Percentiles rank a stretch among this genome's conserved stretches.
These are phyloP conservation scores for Neobulgaria alba DNA, from an alignment of 2,329 filamentous ascomycete species.

Conservation along the genomic window DNA sequence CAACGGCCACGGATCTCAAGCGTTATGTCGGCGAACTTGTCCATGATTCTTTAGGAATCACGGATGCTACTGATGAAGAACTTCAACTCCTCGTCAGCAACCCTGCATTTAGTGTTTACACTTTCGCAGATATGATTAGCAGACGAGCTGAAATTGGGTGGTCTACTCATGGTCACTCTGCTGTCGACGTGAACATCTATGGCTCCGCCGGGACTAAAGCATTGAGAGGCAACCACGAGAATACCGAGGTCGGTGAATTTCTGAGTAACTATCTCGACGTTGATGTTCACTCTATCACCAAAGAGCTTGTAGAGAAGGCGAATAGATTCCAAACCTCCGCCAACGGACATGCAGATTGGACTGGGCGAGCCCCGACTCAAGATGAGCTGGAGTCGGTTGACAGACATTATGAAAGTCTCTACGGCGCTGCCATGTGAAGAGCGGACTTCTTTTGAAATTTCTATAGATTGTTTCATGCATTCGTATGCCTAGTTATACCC, in stretches of 20 bases:
- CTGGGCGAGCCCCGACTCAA: not conserved
- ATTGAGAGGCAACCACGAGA: conserved; percentile 83
- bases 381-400: not conserved
- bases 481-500: not conserved
- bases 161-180: conserved; percentile 88
- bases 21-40: conserved; percentile 65
- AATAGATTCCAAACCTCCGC: conserved; percentile 8
- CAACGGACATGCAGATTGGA: not conserved
- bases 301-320: conserved; percentile 45
- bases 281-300: conserved; percentile 69
- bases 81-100: conserved; percentile 54
- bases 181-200: conserved; percentile 95
- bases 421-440: not conserved
- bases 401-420: not conserved
- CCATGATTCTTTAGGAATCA: conserved; percentile 63
- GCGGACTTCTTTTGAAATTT: not conserved
- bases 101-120: conserved; percentile 43
- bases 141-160: conserved; percentile 84
- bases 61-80: conserved; percentile 64
- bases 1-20: conserved; percentile 31
- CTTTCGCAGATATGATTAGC: conserved; percentile 80
- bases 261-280: conserved; percentile 70
- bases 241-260: conserved; percentile 84
- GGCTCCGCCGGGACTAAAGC: conserved; percentile 60
- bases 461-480: not conserved